These are phyloP conservation scores for Candida hungchunana DNA, from an alignment of 805 yeast genomes.

Conservation along the genomic window DNA sequence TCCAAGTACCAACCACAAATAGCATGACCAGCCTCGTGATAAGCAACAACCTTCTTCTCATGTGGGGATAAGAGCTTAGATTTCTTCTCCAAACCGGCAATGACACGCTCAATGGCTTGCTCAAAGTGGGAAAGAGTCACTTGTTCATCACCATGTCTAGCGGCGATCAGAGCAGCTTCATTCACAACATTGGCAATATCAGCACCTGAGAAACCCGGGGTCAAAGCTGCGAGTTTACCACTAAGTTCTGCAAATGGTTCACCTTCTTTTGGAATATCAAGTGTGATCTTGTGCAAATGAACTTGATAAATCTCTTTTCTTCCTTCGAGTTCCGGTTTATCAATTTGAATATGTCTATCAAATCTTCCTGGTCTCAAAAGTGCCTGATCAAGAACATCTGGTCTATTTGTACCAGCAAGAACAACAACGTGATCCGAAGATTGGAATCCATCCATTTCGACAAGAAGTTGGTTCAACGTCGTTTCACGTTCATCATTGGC, in stretches of 20 bases:
- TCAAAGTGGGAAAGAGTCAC: slow-evolving; percentile 84
- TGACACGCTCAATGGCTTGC: slow-evolving; percentile 93
- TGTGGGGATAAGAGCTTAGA: slow-evolving; percentile 76
- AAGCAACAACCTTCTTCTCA: slow-evolving; percentile 89
- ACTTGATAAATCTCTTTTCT: slow-evolving; percentile 90
- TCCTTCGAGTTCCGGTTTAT: slow-evolving; percentile 92
- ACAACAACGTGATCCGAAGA: slow-evolving; percentile 92
- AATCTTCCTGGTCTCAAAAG: slow-evolving; percentile 96
- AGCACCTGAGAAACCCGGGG: slow-evolving; percentile 98
- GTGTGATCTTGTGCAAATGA: slow-evolving; percentile 69
- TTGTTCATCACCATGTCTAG: slow-evolving; percentile 67
- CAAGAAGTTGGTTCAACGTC: slow-evolving; percentile 90
- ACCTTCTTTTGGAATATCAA: slow-evolving; percentile 41
- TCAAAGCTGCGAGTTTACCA: slow-evolving; percentile 88
- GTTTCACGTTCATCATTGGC: slow-evolving; percentile 97
- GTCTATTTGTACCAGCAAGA: slow-evolving; percentile 94
- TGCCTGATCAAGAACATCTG: slow-evolving; percentile 91
- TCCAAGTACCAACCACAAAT: slow-evolving; percentile 95
- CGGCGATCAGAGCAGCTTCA: slow-evolving; percentile 97
- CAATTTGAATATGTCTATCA: slow-evolving; percentile 88
- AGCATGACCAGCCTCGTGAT: slow-evolving; percentile 99
- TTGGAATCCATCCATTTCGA: slow-evolving; percentile 98
- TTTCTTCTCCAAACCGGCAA: slow-evolving; percentile 93
- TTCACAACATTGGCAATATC: slow-evolving; percentile 96
- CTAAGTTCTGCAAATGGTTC: slow-evolving; percentile 53